These are phyloP conservation scores for Ganoderma sinense DNA, from an alignment of 1,284 basidiomycete genomes.

Conservation along the genomic window DNA sequence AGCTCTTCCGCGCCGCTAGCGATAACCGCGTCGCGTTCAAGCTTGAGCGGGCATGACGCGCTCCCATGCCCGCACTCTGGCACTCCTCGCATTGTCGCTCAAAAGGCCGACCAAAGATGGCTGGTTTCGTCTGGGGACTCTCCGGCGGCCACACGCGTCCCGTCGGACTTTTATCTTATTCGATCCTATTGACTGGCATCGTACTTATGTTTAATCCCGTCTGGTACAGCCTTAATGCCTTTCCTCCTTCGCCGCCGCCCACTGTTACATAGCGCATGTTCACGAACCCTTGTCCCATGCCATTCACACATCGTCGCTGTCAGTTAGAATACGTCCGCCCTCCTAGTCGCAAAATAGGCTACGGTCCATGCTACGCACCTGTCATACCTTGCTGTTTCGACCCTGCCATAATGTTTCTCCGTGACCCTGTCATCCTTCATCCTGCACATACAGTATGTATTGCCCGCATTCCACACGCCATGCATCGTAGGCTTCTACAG, in stretches of 20 bases:
- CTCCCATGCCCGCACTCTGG: slow-evolving; percentile 28
- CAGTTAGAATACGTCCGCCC: slow-evolving; percentile 29
- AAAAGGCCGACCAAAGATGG: slow-evolving; percentile 29
- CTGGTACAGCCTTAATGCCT: slow-evolving; percentile 29
- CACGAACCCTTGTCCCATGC: slow-evolving; percentile 23
- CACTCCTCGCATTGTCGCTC: slow-evolving; percentile 11
- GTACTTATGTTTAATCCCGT: slow-evolving; percentile 36
- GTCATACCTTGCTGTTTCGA: slow-evolving; percentile 27
- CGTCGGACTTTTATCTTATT: slow-evolving; percentile 36
- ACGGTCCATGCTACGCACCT: slow-evolving; percentile 30
- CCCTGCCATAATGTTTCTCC: slow-evolving; percentile 21
- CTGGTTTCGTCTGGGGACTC: slow-evolving; percentile 25
- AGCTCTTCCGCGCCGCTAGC: slow-evolving; percentile 73
- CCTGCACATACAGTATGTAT: slow-evolving; percentile 34
- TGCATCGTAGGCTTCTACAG: slow-evolving; percentile 31
- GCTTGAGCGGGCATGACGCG: slow-evolving; percentile 53
- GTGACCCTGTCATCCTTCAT: slow-evolving; percentile 28
- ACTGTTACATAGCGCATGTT: slow-evolving; percentile 22
- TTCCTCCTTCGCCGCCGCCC: slow-evolving; percentile 22
- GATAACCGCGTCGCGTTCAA: slow-evolving; percentile 77
- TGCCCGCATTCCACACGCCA: slow-evolving; percentile 30
- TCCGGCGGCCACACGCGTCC: slow-evolving; percentile 23
- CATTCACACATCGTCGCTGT: slow-evolving; percentile 26
- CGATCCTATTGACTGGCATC: slow-evolving; percentile 33
- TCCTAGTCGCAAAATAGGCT: slow-evolving; percentile 33